A percentile compares a stretch with the other conserved stretches of the same genome.
These are phyloP conservation scores for Ascosphaera apis DNA, from an alignment of 2,329 filamentous ascomycete genomes.

Conservation along the genomic window DNA sequence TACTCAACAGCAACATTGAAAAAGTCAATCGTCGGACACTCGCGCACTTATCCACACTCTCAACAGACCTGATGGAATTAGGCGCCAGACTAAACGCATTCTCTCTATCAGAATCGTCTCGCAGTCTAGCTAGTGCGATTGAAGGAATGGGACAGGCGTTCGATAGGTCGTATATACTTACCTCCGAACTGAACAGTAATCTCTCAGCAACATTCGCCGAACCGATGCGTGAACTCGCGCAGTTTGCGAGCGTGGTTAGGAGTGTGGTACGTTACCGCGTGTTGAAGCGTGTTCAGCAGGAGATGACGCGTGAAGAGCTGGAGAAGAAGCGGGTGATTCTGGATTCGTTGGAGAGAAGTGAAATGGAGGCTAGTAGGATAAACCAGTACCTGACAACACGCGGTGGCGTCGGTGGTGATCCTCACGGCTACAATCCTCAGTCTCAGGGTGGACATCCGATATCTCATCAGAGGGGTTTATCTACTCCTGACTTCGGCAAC, in stretches of 20 bases:
- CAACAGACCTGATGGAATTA: slow-evolving; percentile 72
- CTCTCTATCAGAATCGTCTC: slow-evolving; percentile 76
- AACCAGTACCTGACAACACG: slow-evolving; percentile 87
- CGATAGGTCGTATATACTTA: slow-evolving; percentile 88
- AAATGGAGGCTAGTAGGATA: slow-evolving; percentile 76
- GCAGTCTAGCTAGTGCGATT: slow-evolving; percentile 73
- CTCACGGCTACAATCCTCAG: too few species aligned
- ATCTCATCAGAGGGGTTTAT: slow-evolving; percentile 32
- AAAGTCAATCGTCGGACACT: slow-evolving; percentile 84
- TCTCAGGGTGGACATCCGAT: slow-evolving; percentile 18
- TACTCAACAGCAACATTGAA: slow-evolving; percentile 83
- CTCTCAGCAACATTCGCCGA: slow-evolving; percentile 91
- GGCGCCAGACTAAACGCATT: slow-evolving; percentile 95
- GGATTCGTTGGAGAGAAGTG: slow-evolving; percentile 78
- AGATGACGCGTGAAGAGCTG: slow-evolving; percentile 87
- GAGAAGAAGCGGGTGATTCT: slow-evolving; percentile 64
- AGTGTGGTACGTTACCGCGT: slow-evolving; percentile 74
- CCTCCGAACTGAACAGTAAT: slow-evolving; percentile 66
- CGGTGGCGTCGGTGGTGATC: too few species aligned
- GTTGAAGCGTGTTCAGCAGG: slow-evolving; percentile 84
- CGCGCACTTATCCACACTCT: slow-evolving; percentile 61
- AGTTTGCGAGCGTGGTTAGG: slow-evolving; percentile 86
- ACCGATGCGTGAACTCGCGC: slow-evolving; percentile 90
- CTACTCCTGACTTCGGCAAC: too few species aligned
- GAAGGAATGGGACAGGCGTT: slow-evolving; percentile 87